These are phyloP conservation scores for Pyrenophora tritici-repentis DNA, from an alignment of 2,329 filamentous ascomycete species.

Conservation along the genomic window DNA sequence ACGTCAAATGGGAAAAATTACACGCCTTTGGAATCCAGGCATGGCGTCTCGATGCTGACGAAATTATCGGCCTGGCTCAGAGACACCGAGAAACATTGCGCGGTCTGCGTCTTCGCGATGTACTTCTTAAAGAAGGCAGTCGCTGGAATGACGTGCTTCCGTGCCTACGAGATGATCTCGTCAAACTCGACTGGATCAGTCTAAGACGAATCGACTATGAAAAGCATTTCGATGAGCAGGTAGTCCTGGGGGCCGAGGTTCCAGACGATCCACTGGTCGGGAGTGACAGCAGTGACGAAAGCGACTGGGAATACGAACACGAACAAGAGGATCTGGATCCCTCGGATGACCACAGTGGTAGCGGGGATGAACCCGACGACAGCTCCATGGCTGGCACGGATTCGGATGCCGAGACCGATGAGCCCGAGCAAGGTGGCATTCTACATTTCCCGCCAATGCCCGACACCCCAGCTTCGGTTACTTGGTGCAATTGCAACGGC, in stretches of 20 bases:
- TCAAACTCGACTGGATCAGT: constrained; percentile 64
- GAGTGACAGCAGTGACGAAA: constrained; percentile 51
- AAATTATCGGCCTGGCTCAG: constrained; percentile 63
- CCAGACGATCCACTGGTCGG: constrained; percentile 52
- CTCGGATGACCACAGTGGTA: constrained; percentile 28
- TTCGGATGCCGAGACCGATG: constrained; percentile 43
- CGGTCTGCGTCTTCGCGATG: constrained; percentile 63
- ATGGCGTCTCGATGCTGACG: constrained; percentile 64
- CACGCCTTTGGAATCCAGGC: constrained; percentile 68
- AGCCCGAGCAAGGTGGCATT: constrained; percentile 47
- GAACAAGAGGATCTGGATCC: constrained; percentile 35
- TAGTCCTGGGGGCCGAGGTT: constrained; percentile 54
- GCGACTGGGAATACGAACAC: constrained; percentile 43
- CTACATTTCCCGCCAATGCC: constrained; percentile 54
- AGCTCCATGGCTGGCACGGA: constrained; percentile 43
- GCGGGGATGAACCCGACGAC: constrained; percentile 40
- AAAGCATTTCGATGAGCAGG: constrained; percentile 57
- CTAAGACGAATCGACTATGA: constrained; percentile 66
- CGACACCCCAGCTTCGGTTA: constrained; percentile 52
- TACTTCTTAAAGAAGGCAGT: constrained; percentile 65
- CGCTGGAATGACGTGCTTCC: constrained; percentile 65
- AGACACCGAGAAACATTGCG: constrained; percentile 62
- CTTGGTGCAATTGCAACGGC: constrained; percentile 54
- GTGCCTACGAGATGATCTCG: constrained; percentile 62
- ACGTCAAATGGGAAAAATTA: constrained; percentile 64